Evolutionary conservation across 768 basidiomycete genomes (phyloP).

Genomic region (Galerina sulciceps): DNA sequence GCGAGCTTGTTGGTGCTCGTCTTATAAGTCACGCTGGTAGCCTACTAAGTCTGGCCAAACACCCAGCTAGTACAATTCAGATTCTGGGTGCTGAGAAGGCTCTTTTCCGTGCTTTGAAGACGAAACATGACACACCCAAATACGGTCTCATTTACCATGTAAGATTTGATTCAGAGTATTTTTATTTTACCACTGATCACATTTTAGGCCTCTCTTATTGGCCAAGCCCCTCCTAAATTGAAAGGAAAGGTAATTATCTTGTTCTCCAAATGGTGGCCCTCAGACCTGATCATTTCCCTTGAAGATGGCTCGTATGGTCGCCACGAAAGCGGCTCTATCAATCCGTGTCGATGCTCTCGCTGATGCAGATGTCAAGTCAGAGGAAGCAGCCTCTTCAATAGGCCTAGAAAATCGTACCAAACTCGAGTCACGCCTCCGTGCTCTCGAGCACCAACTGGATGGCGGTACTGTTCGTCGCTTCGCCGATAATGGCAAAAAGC

Average conservation of each 20-base stretch:
- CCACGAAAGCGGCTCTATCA: conserved; percentile 96
- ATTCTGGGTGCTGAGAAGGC: conserved; percentile 99
- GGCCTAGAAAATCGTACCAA: conserved; percentile 94
- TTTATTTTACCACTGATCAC: background rate
- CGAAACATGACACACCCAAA: conserved; percentile 99
- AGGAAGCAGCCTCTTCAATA: conserved; percentile 78
- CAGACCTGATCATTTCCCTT: conserved; percentile 7
- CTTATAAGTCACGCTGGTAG: conserved; percentile 96
- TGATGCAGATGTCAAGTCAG: conserved; percentile 89
- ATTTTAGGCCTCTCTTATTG: conserved; percentile 86
- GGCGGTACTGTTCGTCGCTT: conserved; percentile 72
- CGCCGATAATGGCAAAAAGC: conserved; percentile 62
- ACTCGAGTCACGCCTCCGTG: conserved; percentile 91
- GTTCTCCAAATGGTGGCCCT: background rate
- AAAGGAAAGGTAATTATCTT: conserved; percentile 82
- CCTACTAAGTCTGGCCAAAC: conserved; percentile 93
- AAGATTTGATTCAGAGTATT: conserved; percentile 27
- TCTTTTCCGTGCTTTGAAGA: conserved; percentile 96
- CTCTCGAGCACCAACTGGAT: conserved; percentile 84
- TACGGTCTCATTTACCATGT: conserved; percentile 99
- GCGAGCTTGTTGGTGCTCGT: conserved; percentile 91
- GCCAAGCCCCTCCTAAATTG: conserved; percentile 95
- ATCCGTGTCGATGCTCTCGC: conserved; percentile 98
- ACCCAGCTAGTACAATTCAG: conserved; percentile 97
- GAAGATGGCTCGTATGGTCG: conserved; percentile 99